These are phyloP conservation scores for Coniochaeta sp. DNA, from an alignment of 2,329 filamentous ascomycete species.

Conservation along the genomic window DNA sequence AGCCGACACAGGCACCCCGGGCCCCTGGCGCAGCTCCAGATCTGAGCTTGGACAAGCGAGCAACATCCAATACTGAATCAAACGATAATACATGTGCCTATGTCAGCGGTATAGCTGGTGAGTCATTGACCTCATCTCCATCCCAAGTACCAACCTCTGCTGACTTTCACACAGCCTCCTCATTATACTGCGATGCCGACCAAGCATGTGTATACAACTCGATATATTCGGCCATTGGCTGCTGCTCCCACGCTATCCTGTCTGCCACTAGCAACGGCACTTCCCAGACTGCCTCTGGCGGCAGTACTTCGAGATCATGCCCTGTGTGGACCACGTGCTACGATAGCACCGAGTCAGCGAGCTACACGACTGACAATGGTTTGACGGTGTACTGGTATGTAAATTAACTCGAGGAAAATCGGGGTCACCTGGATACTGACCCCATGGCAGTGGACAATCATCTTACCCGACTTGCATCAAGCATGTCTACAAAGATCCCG, in stretches of 20 bases:
- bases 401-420: too few species aligned
- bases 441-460: constrained; percentile 11
- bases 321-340: constrained; percentile 19
- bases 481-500: constrained; percentile 17
- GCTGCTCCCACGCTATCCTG: constrained; percentile 17
- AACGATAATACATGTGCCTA: constrained; percentile 23
- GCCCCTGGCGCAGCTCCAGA: constrained; percentile 4
- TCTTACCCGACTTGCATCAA: constrained; percentile 20
- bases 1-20: constrained; percentile 8
- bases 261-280: too few species aligned
- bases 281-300: not conserved
- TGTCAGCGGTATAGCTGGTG: constrained; percentile 17
- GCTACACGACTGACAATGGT: constrained; percentile 15
- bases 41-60: constrained; percentile 12
- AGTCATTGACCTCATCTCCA: constrained; percentile 3
- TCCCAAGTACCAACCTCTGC: not conserved
- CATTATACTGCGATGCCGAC: constrained; percentile 20
- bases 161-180: constrained; percentile 5
- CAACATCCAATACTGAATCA: too few species aligned
- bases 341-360: constrained; percentile 13
- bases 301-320: constrained; percentile 7
- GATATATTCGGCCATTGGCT: constrained; percentile 18
- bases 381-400: constrained; percentile 23
- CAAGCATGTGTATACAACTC: constrained; percentile 21
- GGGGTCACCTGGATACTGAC: not conserved